Percentiles rank a stretch among this genome's conserved stretches.
Conservation (phyloP, 192 early-diverging fungal species). For the Coemansia sp. region DNA sequence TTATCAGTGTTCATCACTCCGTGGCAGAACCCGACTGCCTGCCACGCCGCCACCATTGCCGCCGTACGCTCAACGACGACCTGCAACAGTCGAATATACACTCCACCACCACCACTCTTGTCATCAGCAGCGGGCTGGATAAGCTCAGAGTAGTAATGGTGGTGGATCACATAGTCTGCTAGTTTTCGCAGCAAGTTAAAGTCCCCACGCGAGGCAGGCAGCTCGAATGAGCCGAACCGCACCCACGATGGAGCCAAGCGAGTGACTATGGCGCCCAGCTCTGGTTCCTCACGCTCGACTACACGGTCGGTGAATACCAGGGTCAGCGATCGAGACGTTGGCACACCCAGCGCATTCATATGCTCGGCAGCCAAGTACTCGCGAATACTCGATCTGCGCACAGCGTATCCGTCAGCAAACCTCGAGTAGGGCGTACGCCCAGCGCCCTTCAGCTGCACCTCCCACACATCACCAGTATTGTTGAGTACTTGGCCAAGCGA, state of each 20-base stretch:
- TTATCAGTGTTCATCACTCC: constrained; percentile 96
- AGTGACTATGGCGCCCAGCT: constrained; percentile 76
- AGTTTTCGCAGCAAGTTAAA: constrained; percentile 56
- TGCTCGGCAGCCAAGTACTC: constrained; percentile 72
- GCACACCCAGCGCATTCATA: constrained; percentile 69
- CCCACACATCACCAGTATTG: constrained; percentile 55
- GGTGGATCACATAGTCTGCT: constrained; percentile 72
- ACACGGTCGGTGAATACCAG: constrained; percentile 64
- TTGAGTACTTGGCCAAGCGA: constrained; percentile 65
- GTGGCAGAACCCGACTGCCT: constrained; percentile 77
- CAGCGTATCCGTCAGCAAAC: constrained; percentile 86
- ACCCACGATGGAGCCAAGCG: constrained; percentile 81
- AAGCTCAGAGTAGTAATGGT: constrained; percentile 60
- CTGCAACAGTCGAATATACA: constrained; percentile 63
- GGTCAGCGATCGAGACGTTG: constrained; percentile 77
- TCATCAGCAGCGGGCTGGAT: constrained; percentile 14
- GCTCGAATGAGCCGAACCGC: constrained; percentile 87
- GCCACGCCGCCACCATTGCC: constrained; percentile 77
- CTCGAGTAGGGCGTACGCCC: constrained; percentile 87
- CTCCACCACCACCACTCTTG: neutral
- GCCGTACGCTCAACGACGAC: constrained; percentile 68
- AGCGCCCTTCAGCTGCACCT: constrained; percentile 86
- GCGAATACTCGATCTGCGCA: constrained; percentile 83
- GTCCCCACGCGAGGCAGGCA: constrained; percentile 73
- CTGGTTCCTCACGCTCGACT: constrained; percentile 71